Evolutionary conservation across 768 basidiomycete species (phyloP), one percentile per base, ranked within the genome.

Genomic region (Saitozyma sp.): DNA sequence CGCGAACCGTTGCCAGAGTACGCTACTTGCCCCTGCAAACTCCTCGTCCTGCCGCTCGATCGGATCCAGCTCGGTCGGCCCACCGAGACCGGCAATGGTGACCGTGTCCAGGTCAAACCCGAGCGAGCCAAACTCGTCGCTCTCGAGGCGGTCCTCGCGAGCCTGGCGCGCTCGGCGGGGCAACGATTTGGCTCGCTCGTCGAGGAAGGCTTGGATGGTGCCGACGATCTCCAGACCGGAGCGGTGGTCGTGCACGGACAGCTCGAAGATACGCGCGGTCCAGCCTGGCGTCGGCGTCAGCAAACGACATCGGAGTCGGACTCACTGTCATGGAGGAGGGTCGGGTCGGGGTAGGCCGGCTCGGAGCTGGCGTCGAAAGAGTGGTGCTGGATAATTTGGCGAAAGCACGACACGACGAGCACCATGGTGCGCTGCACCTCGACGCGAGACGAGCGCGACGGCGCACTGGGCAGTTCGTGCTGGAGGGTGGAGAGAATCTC

Each of bases 21-120:
- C 42, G 40, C 7, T 11, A 71, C 83, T 61, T 62, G 88, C 88
- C 76, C 83, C 80, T 62, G 81, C 84, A 39, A 88, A 75, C 3
- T 77, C 72, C 42, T 79, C 79, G 58, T 90, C 88, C 62, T 83
- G 81, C 16, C 61, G 65, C 56, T 82, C 79, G 37, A 79, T 38
- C 16, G 57, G 62, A 49, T 74, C 71, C 37, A 42, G 52, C 45
- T 41, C 50, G 7, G 50, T 67, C 48, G 80, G 77, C 8, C 70
- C 80, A n/a, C 89, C 81, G 8, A 86, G 82, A 38, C 85, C 86
- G 16, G 84, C 70, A 0, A 89, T 74, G 14, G 82, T 83, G 19
- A 86, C 87, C 68, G 90, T 88, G 56, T 84, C 80, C 20, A 86
- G 81, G 58, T 88, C 85, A 52, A 88, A 79, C 63, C 86, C 84